Evolutionary conservation across 176 grass and related monocot species (phyloP), one percentile per base, ranked within the genome.

Genomic region (Carex cristatella): DNA sequence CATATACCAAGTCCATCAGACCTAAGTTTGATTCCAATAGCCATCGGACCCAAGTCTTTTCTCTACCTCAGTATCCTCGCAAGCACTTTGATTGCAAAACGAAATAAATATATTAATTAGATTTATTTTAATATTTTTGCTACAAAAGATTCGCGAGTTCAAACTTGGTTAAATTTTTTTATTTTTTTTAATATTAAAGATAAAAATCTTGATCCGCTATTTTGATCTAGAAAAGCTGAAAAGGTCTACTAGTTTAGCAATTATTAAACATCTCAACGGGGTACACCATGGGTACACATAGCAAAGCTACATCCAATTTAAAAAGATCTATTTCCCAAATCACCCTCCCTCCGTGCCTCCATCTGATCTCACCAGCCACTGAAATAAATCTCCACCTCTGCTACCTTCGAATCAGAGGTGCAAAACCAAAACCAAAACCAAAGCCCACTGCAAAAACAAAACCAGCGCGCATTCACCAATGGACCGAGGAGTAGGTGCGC

Each of bases 301-400:
- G 30, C 68, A 44, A 44, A 42, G 28, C 4, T 18, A 69, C 0
- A 28, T 61, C 4, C 5, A 28, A 80, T 80, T 35, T 33, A 27
- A 13, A 83, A 28, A 27, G 3, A 13, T 51, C 11, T 15, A 44
- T 13, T 83, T 15, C 32, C 61, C 61, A 83, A 83, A 69, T 51
- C 40, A 69, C 81, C 46, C 48, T 51, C 48, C 70, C 61, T 83
- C 1, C 1, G 33, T 1, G 2, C 38, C 60, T 83, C 48, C 18
- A 27, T 74, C 48, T 55, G 48, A 10, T 51, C 61, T 65, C 81
- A 16, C 27, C 28, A 30, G 16, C 81, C 79, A 51, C 81, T 65
- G 61, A 66, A 66, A 81, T 81, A 83, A 83, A 83, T 69, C 79
- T 81, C 61, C 61, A 16, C 23, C 63, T 83, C 81, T 71, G 3